Percentiles rank a stretch among this genome's conserved stretches.
Conservation (phyloP, 768 basidiomycete species). For the Boletus vermiculosoides region DNA sequence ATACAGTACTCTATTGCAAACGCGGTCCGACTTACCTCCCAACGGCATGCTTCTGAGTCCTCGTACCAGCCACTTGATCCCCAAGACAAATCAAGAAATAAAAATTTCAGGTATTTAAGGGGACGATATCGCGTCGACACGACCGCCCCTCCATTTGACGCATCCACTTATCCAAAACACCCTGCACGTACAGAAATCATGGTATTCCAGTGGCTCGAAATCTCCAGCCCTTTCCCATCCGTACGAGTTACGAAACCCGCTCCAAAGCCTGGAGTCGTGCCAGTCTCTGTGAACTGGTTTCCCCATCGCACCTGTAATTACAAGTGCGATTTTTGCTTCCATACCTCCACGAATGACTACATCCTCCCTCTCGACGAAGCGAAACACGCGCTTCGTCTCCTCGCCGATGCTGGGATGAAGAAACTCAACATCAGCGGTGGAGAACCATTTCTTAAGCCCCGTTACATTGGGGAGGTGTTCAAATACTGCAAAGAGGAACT, state of each 20-base stretch:
- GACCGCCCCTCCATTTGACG: neutral
- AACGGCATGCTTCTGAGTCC: neutral
- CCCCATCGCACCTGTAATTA: constrained; percentile 27
- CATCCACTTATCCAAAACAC: neutral
- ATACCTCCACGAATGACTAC: constrained; percentile 27
- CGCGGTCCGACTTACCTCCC: neutral
- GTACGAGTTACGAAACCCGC: neutral
- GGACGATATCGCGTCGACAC: neutral
- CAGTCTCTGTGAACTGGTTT: constrained; percentile 19
- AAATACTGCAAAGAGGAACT: constrained; percentile 35
- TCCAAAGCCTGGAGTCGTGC: constrained; percentile 9
- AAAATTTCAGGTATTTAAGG: neutral
- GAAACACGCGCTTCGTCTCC: constrained; percentile 29
- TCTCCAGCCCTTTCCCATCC: neutral
- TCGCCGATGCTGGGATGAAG: constrained; percentile 32
- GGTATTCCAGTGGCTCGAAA: constrained; percentile 5
- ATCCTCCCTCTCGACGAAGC: constrained; percentile 33
- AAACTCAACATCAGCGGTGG: constrained; percentile 36
- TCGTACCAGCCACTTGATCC: neutral
- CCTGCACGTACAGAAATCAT: neutral
- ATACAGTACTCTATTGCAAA: neutral
- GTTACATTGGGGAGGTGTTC: constrained; percentile 35
- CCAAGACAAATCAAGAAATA: neutral
- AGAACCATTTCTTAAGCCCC: constrained; percentile 32
- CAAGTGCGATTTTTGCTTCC: constrained; percentile 36